phyloP scores from a whole-genome alignment of 2,329 filamentous ascomycete species.

The Stachybotrys elegans region DNA sequence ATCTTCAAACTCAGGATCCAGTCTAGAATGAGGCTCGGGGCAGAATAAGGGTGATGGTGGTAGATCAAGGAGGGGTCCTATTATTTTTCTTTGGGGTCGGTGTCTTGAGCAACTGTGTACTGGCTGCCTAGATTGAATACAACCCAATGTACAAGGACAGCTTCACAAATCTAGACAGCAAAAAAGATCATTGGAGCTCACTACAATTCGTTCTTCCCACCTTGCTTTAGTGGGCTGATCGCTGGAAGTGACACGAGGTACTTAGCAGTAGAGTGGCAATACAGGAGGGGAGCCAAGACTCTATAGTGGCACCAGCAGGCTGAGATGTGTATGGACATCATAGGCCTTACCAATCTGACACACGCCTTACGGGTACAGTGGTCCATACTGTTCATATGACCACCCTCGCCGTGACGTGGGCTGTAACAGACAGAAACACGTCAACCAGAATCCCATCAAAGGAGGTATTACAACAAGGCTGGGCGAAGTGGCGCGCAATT shows the following conservation, averaged over 20 bases:
- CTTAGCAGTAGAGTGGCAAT: background rate
- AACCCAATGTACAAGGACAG: no score
- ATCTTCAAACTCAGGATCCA: background rate
- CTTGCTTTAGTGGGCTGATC: background rate
- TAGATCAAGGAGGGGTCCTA: background rate
- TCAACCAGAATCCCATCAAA: no score
- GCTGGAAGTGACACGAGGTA: background rate
- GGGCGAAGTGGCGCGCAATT: no score
- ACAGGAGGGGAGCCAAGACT: background rate
- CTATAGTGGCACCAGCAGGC: background rate
- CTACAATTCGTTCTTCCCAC: background rate
- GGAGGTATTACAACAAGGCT: no score
- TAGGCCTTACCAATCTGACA: background rate
- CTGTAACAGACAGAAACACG: no score
- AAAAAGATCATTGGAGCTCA: background rate
- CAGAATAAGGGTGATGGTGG: no score
- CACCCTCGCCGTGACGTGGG: no score
- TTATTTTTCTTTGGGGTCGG: background rate
- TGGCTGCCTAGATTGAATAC: background rate
- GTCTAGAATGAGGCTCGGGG: background rate
- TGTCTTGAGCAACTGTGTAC: background rate
- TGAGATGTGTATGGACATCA: background rate
- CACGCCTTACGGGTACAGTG: background rate
- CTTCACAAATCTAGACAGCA: background rate
- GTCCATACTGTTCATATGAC: no score